Percentiles rank a stretch among this genome's conserved stretches.
phyloP scores from a whole-genome alignment of 2,329 filamentous ascomycete genomes.

The Periconia macrospinosa region DNA sequence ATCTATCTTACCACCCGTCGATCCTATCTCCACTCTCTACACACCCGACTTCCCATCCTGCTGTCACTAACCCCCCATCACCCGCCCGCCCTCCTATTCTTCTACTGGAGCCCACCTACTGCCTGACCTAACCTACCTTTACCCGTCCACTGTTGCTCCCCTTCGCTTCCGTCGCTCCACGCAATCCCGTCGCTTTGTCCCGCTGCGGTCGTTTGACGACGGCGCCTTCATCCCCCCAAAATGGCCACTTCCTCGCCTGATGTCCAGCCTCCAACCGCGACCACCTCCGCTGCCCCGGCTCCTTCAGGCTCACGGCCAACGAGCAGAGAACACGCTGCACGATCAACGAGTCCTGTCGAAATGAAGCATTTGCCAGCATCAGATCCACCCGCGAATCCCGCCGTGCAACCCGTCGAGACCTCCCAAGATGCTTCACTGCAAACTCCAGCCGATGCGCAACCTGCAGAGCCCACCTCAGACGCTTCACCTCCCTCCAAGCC shows the following conservation, averaged over 20 bases:
- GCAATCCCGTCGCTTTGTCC: slow-evolving; percentile 19
- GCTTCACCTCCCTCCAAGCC: slow-evolving; percentile 21
- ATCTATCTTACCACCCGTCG: background rate
- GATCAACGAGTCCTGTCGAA: slow-evolving; percentile 35
- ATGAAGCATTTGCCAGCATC: slow-evolving; percentile 35
- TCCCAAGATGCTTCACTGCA: slow-evolving; percentile 16
- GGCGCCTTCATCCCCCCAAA: slow-evolving; percentile 20
- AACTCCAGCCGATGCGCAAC: slow-evolving; percentile 12
- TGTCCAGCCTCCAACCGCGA: slow-evolving; percentile 28
- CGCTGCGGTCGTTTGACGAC: slow-evolving; percentile 17
- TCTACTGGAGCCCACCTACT: background rate
- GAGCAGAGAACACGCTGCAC: slow-evolving; percentile 20
- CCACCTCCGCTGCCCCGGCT: slow-evolving; percentile 23
- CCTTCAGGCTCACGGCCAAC: slow-evolving; percentile 23
- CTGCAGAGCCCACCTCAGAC: slow-evolving; percentile 10
- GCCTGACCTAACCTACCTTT: background rate
- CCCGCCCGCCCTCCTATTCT: slow-evolving; percentile 1
- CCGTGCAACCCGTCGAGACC: slow-evolving; percentile 17
- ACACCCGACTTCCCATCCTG: background rate
- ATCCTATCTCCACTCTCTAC: background rate
- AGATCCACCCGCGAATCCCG: slow-evolving; percentile 16
- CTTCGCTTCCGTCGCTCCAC: slow-evolving; percentile 17
- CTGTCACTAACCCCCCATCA: slow-evolving; percentile 4
- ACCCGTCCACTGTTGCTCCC: background rate
- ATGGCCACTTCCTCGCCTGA: slow-evolving; percentile 31